These are phyloP conservation scores for Encephalitozoon hellem DNA, from an alignment of 371 early-diverging fungal genomes.

Conservation along the genomic window DNA sequence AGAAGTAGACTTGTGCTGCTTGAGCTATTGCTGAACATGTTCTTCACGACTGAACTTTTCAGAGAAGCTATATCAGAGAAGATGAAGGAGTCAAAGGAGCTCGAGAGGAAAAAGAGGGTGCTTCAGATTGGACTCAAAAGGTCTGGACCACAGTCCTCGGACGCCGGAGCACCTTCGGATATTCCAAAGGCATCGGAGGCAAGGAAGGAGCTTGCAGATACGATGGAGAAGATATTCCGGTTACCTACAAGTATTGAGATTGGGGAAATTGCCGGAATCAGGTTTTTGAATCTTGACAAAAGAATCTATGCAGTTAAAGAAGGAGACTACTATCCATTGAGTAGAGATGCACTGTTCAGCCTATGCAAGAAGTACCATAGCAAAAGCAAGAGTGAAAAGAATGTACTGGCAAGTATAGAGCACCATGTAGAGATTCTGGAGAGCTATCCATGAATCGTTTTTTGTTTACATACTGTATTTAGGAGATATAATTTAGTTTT, in stretches of 20 bases:
- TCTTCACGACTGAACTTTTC: background rate
- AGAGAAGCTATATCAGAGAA: background rate
- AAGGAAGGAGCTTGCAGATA: background rate
- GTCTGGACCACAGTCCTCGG: background rate
- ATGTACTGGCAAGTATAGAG: background rate
- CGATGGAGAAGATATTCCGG: background rate
- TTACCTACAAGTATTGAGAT: background rate
- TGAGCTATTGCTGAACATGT: constrained; percentile 2
- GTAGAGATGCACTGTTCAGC: background rate
- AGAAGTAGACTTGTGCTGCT: background rate
- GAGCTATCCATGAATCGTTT: background rate
- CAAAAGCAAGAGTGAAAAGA: background rate
- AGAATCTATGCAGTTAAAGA: background rate
- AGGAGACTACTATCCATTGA: background rate
- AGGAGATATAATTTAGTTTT: background rate
- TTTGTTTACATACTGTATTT: background rate
- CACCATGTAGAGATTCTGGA: background rate
- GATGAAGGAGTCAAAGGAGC: background rate
- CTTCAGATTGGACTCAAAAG: background rate
- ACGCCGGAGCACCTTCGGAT: background rate
- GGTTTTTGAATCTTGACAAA: background rate
- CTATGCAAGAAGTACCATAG: background rate
- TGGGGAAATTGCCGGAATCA: background rate
- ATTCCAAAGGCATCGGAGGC: background rate
- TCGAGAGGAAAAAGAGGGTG: background rate